Evolutionary conservation across 805 yeast genomes (phyloP).

Genomic region (Yamadazyma kitorensis): DNA sequence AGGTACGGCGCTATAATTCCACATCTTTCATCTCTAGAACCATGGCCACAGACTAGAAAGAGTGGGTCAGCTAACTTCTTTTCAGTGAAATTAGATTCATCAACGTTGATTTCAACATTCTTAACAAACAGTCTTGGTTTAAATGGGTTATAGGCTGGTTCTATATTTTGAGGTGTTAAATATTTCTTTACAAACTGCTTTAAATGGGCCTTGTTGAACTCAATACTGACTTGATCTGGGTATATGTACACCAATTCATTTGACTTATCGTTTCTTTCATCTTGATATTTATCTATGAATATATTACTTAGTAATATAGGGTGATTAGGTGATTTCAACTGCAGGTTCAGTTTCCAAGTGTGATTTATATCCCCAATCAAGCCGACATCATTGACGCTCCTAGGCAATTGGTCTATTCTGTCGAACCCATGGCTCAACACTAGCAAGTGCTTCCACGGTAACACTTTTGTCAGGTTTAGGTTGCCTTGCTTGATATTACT

Average conservation of each 20-base stretch:
- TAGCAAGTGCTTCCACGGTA: conserved; percentile 55
- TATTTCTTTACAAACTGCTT: conserved; percentile 40
- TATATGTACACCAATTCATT: conserved; percentile 41
- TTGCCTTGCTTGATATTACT: conserved; percentile 14
- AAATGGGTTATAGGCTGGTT: conserved; percentile 26
- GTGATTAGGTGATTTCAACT: conserved; percentile 37
- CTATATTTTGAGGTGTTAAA: conserved; percentile 33
- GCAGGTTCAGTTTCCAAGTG: neutral
- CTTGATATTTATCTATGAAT: conserved; percentile 17
- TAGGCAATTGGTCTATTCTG: conserved; percentile 48
- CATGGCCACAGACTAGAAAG: conserved; percentile 65
- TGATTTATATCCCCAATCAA: conserved; percentile 29
- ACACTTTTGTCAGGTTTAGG: conserved; percentile 43
- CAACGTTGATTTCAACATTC: neutral
- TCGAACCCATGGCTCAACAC: conserved; percentile 44
- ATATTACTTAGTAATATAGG: conserved; percentile 51
- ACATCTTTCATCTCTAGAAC: conserved; percentile 61
- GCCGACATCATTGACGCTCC: conserved; percentile 9
- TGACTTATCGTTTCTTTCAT: conserved; percentile 1
- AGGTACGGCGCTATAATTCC: conserved; percentile 53
- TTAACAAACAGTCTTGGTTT: neutral
- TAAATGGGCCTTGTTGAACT: conserved; percentile 28
- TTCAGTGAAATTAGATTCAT: conserved; percentile 1
- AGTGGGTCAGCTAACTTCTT: conserved; percentile 21
- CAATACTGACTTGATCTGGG: conserved; percentile 52